Conservation (phyloP, 768 basidiomycete species). For the Tulasnella sp. region DNA sequence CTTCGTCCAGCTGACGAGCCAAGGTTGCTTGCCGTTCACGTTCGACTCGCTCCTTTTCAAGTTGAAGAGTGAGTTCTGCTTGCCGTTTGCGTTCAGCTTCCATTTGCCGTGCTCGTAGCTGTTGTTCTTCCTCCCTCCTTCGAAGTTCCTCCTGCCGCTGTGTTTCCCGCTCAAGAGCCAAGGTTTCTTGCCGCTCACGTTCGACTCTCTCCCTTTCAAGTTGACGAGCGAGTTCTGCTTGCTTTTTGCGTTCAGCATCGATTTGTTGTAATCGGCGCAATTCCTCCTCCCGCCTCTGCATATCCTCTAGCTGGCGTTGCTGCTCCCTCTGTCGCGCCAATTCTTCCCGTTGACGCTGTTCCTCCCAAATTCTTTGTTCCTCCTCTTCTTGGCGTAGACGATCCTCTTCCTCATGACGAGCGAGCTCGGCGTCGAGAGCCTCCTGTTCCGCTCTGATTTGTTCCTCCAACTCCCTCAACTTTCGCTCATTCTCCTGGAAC, state of each 20-base stretch:
- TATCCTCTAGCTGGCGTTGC: slow-evolving; percentile 13
- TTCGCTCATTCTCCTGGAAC: slow-evolving; percentile 13
- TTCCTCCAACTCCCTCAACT: slow-evolving; percentile 21
- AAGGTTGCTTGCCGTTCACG: neutral
- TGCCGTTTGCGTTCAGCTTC: too few relatives aligned
- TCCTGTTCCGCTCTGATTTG: slow-evolving; percentile 17
- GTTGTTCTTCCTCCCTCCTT: neutral
- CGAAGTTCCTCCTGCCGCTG: neutral
- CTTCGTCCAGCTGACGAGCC: slow-evolving; percentile 9
- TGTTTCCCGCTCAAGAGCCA: neutral
- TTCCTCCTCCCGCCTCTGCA: neutral
- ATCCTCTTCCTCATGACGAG: slow-evolving; percentile 25
- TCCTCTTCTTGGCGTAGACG: slow-evolving; percentile 14
- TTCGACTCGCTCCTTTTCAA: neutral
- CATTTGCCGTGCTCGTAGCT: too few relatives aligned
- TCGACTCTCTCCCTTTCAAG: neutral
- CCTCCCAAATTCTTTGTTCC: neutral
- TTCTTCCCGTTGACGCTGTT: slow-evolving; percentile 15
- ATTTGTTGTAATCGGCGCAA: neutral
- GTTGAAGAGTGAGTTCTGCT: neutral
- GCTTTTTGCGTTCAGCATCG: neutral
- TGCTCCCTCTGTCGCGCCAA: neutral
- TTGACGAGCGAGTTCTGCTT: slow-evolving; percentile 22
- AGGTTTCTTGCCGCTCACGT: neutral
- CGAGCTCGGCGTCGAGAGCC: slow-evolving; percentile 20